phyloP scores from a whole-genome alignment of 2,329 filamentous ascomycete genomes.

The Blastomyces gilchristii region DNA sequence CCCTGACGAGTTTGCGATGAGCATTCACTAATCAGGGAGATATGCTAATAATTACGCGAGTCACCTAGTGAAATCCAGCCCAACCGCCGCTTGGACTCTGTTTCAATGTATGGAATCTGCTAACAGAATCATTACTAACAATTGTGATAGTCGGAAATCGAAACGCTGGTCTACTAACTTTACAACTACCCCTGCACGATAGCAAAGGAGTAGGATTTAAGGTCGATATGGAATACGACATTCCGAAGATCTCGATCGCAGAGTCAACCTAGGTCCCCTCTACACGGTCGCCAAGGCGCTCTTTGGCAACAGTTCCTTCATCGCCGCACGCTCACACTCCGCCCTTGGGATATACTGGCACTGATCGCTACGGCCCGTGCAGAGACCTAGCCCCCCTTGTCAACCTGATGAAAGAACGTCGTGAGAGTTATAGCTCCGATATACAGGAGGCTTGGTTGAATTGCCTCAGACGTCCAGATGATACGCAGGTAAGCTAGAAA shows the following conservation, averaged over 20 bases:
- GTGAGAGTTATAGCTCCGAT: not conserved
- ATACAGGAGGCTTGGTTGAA: not conserved
- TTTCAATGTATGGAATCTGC: not conserved
- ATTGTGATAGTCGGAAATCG: not conserved
- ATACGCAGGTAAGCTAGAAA: not conserved
- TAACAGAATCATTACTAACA: not conserved
- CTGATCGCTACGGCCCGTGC: not conserved
- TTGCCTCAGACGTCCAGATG: not conserved
- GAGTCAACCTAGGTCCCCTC: not conserved
- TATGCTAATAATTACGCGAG: not conserved
- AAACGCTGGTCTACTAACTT: not conserved
- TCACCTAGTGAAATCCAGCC: not conserved
- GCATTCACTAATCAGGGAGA: not conserved
- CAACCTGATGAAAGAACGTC: not conserved
- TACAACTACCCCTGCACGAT: not conserved
- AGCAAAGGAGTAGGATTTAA: not conserved
- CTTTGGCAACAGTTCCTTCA: conserved; percentile 8
- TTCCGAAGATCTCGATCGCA: not conserved
- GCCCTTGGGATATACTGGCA: not conserved
- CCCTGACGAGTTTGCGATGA: not conserved
- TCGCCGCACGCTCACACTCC: not conserved
- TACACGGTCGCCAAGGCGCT: not conserved
- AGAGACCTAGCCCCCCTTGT: not conserved
- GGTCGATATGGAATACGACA: not conserved
- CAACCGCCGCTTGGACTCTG: not conserved